Conservation (phyloP, 441 rosid species). For the Biscutella laevigata region DNA sequence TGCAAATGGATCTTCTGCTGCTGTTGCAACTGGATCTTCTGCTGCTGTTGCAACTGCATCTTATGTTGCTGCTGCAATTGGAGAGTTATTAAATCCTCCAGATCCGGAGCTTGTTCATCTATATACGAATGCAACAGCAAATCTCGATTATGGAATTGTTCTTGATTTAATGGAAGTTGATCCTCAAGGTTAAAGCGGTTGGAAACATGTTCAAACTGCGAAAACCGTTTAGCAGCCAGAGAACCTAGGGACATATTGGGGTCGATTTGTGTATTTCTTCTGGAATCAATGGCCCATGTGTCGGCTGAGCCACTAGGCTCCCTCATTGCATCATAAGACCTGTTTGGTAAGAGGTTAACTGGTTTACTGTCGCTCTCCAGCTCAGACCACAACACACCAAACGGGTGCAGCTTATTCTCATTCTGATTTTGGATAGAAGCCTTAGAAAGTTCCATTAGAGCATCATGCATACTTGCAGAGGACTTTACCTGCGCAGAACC, state of each 20-base stretch:
- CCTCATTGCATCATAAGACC: constrained; percentile 32
- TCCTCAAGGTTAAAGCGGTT: constrained; percentile 42
- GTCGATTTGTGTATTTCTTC: constrained; percentile 37
- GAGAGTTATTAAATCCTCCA: constrained; percentile 44
- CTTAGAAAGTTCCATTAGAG: constrained; percentile 24
- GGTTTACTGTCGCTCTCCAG: constrained; percentile 47
- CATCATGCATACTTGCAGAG: constrained; percentile 32
- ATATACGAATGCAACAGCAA: constrained; percentile 4
- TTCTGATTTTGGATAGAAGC: constrained; percentile 34
- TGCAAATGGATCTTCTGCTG: too few relatives aligned
- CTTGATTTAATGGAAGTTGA: constrained; percentile 44
- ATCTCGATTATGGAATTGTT: constrained; percentile 17
- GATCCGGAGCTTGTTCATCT: constrained; percentile 20
- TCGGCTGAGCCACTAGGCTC: constrained; percentile 42
- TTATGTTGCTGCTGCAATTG: constrained; percentile 40
- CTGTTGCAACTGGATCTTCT: too few relatives aligned
- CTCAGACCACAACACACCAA: constrained; percentile 84
- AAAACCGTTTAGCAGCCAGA: constrained; percentile 35
- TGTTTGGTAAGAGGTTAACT: constrained; percentile 35
- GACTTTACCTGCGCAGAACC: constrained; percentile 35
- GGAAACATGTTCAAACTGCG: constrained; percentile 46
- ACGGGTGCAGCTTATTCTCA: constrained; percentile 61
- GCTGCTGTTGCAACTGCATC: constrained; percentile 38
- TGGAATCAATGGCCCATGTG: constrained; percentile 42
- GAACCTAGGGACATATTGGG: constrained; percentile 38